A percentile compares a stretch with the other conserved stretches of the same genome.
phyloP scores from a whole-genome alignment of 495 filamentous ascomycete species.

The Penicillium paradoxum region DNA sequence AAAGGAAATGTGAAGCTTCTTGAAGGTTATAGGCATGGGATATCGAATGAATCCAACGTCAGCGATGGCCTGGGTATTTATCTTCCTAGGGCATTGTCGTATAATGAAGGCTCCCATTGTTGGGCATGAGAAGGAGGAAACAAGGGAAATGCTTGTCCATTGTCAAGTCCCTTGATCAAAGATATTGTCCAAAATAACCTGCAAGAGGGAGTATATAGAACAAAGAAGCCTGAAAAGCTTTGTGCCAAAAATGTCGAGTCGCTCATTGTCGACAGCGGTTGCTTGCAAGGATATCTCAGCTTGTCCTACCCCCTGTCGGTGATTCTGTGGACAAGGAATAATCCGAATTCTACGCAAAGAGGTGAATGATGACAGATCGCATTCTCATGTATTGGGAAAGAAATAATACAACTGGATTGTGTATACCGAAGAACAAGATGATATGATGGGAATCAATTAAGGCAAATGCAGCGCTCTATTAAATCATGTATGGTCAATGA shows the following conservation, averaged over 20 bases:
- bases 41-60: too few species aligned
- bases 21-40: too few species aligned
- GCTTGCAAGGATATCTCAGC: not conserved
- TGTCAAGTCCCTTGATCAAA: not conserved
- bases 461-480: constrained; percentile 1
- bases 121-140: not conserved
- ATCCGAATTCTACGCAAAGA: not conserved
- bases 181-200: not conserved
- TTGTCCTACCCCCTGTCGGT: not conserved
- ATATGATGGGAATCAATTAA: not conserved
- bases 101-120: not conserved
- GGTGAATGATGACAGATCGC: not conserved
- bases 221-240: not conserved
- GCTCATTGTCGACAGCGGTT: not conserved
- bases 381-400: not conserved
- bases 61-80: not conserved
- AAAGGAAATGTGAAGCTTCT: too few species aligned
- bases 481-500: not conserved
- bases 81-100: not conserved
- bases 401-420: not conserved
- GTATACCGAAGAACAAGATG: not conserved
- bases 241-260: not conserved
- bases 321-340: not conserved
- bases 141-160: not conserved
- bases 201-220: not conserved